phyloP scores from a whole-genome alignment of 331 rosid species.

The Stylosanthes scabra region DNA sequence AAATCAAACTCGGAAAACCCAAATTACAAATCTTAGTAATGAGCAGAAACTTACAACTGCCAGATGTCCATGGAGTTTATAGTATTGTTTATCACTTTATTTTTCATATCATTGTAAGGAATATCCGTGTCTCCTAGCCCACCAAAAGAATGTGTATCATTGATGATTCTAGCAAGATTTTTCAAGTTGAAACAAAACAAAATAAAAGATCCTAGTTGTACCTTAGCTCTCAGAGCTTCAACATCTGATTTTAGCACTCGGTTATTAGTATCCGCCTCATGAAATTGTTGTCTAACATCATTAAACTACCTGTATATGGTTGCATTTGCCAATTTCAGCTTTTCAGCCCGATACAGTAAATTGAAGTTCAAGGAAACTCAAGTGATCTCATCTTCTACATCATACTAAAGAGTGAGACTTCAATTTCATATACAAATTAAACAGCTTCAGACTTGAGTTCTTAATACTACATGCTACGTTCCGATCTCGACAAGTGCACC shows the following conservation, averaged over 20 bases:
- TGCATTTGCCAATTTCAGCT: slow-evolving; percentile 69
- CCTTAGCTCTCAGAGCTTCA: slow-evolving; percentile 98
- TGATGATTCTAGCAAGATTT: too few species aligned
- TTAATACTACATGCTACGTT: not conserved
- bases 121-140: slow-evolving; percentile 53
- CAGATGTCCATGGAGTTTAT: slow-evolving; percentile 53
- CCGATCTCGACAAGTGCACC: too few species aligned
- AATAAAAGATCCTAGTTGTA: slow-evolving; percentile 30
- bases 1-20: too few species aligned
- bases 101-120: slow-evolving; percentile 40
- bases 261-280: slow-evolving; percentile 78
- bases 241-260: slow-evolving; percentile 83
- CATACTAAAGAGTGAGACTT: not conserved
- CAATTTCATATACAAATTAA: slow-evolving; percentile 8
- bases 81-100: slow-evolving; percentile 51
- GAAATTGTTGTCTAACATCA: slow-evolving; percentile 69
- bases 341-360: slow-evolving; percentile 58
- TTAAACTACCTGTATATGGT: slow-evolving; percentile 58
- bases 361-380: not conserved
- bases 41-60: slow-evolving; percentile 24
- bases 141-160: slow-evolving; percentile 20
- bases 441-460: not conserved
- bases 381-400: not conserved
- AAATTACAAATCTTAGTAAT: slow-evolving; percentile 5
- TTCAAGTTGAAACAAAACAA: not conserved